Base-by-base conservation (phyloP, 768 basidiomycete species). In the Boletus sensibilis region DNA sequence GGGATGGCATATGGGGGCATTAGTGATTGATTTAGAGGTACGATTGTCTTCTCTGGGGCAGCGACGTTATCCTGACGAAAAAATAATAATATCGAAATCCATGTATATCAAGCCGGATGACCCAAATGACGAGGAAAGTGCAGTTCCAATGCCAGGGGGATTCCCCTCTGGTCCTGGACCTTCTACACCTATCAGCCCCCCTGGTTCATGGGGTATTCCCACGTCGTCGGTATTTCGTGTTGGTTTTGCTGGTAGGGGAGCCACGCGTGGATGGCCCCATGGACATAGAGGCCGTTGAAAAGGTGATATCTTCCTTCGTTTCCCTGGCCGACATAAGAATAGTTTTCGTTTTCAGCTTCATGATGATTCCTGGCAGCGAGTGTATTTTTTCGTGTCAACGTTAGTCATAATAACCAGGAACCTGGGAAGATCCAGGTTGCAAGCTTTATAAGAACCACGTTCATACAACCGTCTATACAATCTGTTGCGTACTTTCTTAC, bases 1-100 rank as follows among this genome's bases (percentile, higher is more conserved):
- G 0, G 95, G 95, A 11, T 96, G 94, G 94, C 95, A 98, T 64
- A 89, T 82, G 53, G 94, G 93, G 9, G 92, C 93, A 1, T 75
- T 98, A 45, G 90, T 92, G 4, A 86, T 96, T 39, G 90, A 93
- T 68, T 75, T 93, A 27, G 85, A 92, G 76, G 90, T 90, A 55
- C 34, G 64, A 37, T 16, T 16, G 12, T 56, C 41, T 39, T 50
- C 5, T 27, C 18, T 21, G 13, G 18, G 29, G 12, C 35, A n/a
- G 23, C 50, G 42, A 50, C 21, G 7, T 21, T 43, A 11, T 47
- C 12, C 33, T 62, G 43, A 63, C 47, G 16, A 11, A 20, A 44
- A 40, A 53, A 46, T n/a, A n/a, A n/a, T n/a, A 52, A 53, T 40
- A 4, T 43, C 20, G 25, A 12, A 18, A 49, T 48, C 12, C 40